Evolutionary conservation across 2,329 filamentous ascomycete genomes (phyloP).

Genomic region (Gyromitra esculenta): DNA sequence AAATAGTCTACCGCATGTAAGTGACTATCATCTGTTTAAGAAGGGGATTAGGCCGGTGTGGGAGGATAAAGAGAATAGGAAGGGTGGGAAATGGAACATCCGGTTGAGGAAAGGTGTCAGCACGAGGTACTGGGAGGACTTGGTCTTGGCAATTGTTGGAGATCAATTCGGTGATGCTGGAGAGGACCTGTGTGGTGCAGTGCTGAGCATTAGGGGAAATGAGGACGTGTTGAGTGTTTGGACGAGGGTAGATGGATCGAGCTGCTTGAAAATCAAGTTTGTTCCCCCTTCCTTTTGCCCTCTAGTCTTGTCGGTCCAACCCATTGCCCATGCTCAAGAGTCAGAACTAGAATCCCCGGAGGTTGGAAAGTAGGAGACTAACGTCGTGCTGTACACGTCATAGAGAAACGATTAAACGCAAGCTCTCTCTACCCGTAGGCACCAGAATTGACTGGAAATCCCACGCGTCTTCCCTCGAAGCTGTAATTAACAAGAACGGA

Average conservation of each 20-base stretch:
- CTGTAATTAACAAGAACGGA: constrained; percentile 54
- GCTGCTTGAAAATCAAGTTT: constrained; percentile 95
- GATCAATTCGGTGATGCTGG: constrained; percentile 93
- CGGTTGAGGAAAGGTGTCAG: constrained; percentile 96
- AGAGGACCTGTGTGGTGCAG: constrained; percentile 93
- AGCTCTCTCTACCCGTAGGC: constrained; percentile 84
- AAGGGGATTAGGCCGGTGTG: constrained; percentile 95
- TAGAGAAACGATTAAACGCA: constrained; percentile 92
- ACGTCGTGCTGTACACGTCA: constrained; percentile 36
- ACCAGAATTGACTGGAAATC: constrained; percentile 95
- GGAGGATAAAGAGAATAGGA: constrained; percentile 97
- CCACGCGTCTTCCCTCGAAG: constrained; percentile 86
- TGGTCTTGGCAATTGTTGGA: constrained; percentile 87
- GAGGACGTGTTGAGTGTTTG: constrained; percentile 98
- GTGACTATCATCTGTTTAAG: constrained; percentile 98
- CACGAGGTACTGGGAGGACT: constrained; percentile 96
- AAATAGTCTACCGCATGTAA: constrained; percentile 86
- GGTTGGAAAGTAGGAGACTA: constrained; percentile 55
- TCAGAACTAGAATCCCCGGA: constrained; percentile 28
- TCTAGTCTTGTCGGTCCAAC: constrained; percentile 19
- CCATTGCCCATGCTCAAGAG: constrained; percentile 42
- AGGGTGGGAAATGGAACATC: constrained; percentile 97
- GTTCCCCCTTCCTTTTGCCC: constrained; percentile 58
- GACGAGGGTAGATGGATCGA: constrained; percentile 91
- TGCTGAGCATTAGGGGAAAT: constrained; percentile 91